phyloP scores from a whole-genome alignment of 192 early-diverging fungal genomes.

The Ambispora gerdemannii region DNA sequence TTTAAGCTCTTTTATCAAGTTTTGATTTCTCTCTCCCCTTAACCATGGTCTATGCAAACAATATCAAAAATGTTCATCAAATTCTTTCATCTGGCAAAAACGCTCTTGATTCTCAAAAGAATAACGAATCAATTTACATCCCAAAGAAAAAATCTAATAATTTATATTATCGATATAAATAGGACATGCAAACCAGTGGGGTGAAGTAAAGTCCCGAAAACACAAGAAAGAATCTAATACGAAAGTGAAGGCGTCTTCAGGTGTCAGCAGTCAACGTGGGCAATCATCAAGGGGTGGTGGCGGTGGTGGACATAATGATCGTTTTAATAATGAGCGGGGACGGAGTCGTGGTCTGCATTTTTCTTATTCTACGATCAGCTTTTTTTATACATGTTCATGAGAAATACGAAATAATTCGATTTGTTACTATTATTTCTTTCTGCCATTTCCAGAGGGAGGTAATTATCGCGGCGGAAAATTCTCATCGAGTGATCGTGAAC shows the following conservation, averaged over 20 bases:
- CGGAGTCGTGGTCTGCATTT: constrained; percentile 2
- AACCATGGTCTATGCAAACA: neutral
- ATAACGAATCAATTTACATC: too few species aligned
- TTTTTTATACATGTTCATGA: neutral
- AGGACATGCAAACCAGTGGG: constrained; percentile 82
- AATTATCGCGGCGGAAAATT: neutral
- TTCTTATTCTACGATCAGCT: neutral
- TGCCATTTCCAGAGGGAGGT: neutral
- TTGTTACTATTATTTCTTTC: neutral
- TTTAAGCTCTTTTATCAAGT: neutral
- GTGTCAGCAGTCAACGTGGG: constrained; percentile 52
- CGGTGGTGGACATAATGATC: constrained; percentile 56
- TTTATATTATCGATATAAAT: constrained; percentile 26
- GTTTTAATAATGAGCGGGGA: constrained; percentile 28
- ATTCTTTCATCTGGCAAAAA: neutral
- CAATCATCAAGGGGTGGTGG: constrained; percentile 55
- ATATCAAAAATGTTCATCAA: neutral
- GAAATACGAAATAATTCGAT: neutral
- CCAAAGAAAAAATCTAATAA: neutral
- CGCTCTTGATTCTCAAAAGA: too few species aligned
- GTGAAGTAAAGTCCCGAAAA: constrained; percentile 78
- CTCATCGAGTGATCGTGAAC: constrained; percentile 3
- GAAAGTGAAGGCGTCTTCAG: constrained; percentile 52
- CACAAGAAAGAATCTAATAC: constrained; percentile 54
- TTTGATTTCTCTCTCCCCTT: neutral